Base-by-base conservation (phyloP, 1,284 basidiomycete genomes). In the Heterobasidion irregulare region DNA sequence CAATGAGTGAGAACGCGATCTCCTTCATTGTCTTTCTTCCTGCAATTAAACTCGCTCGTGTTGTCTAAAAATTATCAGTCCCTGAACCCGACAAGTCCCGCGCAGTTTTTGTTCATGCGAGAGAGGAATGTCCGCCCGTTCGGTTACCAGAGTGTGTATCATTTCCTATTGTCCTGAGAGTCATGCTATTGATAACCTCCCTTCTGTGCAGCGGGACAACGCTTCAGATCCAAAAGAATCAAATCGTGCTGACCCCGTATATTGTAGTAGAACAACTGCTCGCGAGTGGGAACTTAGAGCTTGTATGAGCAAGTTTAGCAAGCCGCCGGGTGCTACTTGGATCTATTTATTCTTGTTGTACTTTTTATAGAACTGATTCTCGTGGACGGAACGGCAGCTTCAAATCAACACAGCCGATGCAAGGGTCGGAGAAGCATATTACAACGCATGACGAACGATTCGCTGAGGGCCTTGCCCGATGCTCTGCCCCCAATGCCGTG, bases 101-200 rank as follows among this genome's bases (percentile, higher is more conserved):
- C 0, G 83, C 89, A 0, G 89, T 96, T 1, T 88, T 95, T 64
- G 84, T 89, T 1, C 89, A 86, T 66, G 90, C 90, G 10, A 75
- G 84, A 16, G 73, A 78, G 53, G 75, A 79, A 53, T 91, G 91
- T 68, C 83, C 84, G 1, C 82, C 82, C 7, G 78, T 92, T 49
- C 72, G 74, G 35, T 70, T 94, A 16, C 86, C 86, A 41, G 84
- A 90, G 92, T 94, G 63, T 53, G 82, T 73, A 8, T 18, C 33
- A 8, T 18, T 36, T 33, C 19, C 19, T 36, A 10, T 50, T 36
- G 13, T 26, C 26, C 26, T 26, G 26, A 26, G 26, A 26, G 6
- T 13, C 36, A 13, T 32, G 32, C 6, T 3, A 6, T 15, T 0
- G 10, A 26, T 19, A n/a, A 15, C 8, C 12, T 35, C 36, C 43